Conservation (phyloP, 768 basidiomycete species). For the Xerocomellus chrysenteron region DNA sequence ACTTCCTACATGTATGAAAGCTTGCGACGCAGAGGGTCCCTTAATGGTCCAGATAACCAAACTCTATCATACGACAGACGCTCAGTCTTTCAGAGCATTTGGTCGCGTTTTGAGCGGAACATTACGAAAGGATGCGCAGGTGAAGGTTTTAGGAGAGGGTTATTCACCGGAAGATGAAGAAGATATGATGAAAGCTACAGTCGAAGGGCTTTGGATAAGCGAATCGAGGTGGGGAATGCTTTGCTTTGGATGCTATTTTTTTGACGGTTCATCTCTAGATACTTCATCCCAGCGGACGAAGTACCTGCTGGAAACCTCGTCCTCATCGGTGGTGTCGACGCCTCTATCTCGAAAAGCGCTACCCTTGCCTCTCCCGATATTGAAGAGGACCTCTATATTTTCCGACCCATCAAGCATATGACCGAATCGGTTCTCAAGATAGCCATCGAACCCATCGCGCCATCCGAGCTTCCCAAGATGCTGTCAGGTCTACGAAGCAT, state of each 20-base stretch:
- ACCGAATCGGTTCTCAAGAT: slow-evolving; percentile 97
- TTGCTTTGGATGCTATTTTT: not conserved
- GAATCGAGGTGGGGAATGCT: slow-evolving; percentile 70
- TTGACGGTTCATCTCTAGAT: slow-evolving; percentile 48
- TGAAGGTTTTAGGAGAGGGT: slow-evolving; percentile 97
- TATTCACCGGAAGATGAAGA: slow-evolving; percentile 99
- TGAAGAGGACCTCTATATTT: slow-evolving; percentile 89
- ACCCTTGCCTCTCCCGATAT: slow-evolving; percentile 74
- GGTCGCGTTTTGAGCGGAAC: slow-evolving; percentile 95
- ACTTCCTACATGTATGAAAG: slow-evolving; percentile 74
- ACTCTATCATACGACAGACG: slow-evolving; percentile 94
- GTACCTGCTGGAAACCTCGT: slow-evolving; percentile 91
- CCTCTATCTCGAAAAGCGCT: slow-evolving; percentile 93
- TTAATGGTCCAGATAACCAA: slow-evolving; percentile 93
- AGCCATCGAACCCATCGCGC: slow-evolving; percentile 96
- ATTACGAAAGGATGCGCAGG: slow-evolving; percentile 71
- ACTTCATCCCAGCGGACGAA: slow-evolving; percentile 86
- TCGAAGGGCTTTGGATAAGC: slow-evolving; percentile 89
- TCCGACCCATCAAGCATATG: slow-evolving; percentile 94
- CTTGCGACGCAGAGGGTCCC: slow-evolving; percentile 81
- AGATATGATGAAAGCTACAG: slow-evolving; percentile 84
- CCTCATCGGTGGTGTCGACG: slow-evolving; percentile 88
- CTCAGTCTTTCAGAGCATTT: slow-evolving; percentile 94
- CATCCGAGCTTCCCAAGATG: slow-evolving; percentile 99
- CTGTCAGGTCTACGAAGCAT: slow-evolving; percentile 92